Base-by-base conservation (phyloP, 495 filamentous ascomycete genomes). In the Neurospora tetraspora region DNA sequence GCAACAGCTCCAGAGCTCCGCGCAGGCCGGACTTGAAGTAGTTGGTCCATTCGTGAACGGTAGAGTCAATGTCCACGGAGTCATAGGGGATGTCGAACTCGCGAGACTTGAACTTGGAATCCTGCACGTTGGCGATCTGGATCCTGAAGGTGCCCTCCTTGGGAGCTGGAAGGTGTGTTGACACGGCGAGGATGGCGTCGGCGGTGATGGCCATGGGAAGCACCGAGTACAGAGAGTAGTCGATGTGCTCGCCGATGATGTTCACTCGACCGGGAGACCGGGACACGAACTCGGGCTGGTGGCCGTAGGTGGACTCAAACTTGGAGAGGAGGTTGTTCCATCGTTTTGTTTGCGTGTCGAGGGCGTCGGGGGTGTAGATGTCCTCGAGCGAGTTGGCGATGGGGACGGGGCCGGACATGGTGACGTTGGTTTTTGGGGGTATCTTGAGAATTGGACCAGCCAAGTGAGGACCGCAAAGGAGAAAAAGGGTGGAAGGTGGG, bases 171-270 rank as follows among this genome's bases (percentile, higher is more conserved):
- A 87, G 80, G 74, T 86, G 80, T 47, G 88, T 86, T 61, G 91
- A 91, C 53, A 98, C 93, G 69, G 95, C 96, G 72, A 99, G 86
- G 53, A 99, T 87, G 71, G 94, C 89, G 80, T 99, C 96, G 69
- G 93, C 92, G 20, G 90, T 93, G 75, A 98, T 92, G 71, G 94
- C 96, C 88, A 97, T 98, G 70, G 96, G 96, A 20, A 99, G 86
- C 68, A 98, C 95, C 78, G 95, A 90, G 84, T 98, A 99, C 42
- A 98, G 89, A 23, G 93, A 96, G 82, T 99, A 99, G 85, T 99
- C 96, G 78, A 99, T 98, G 83, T 99, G 96, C 85, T 99, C 96
- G 79, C 96, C 96, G 77, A 99, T 98, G 80, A 99, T 96, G 85
- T 98, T 98, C 73, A 99, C 96, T 72, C 96, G 88, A 69, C 96